phyloP scores from a whole-genome alignment of 2,329 filamentous ascomycete genomes.

The Didymella pinodella region DNA sequence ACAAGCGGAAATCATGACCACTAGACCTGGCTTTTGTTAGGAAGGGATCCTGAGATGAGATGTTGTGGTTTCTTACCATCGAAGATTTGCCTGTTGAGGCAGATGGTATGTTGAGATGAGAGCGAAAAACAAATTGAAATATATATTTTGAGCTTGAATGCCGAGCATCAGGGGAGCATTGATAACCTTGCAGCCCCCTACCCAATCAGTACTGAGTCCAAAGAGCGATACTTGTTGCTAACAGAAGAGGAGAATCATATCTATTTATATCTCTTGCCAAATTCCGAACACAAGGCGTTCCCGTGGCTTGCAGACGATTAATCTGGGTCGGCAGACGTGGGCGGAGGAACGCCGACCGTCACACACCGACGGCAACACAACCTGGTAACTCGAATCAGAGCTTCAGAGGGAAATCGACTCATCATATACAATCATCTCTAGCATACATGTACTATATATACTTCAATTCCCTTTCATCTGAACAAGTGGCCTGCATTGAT shows the following conservation, averaged over 20 bases:
- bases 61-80: conserved; percentile 1
- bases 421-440: background rate
- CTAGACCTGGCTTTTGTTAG: background rate
- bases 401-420: background rate
- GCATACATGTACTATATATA: background rate
- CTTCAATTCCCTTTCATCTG: background rate
- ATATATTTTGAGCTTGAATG: fast-evolving
- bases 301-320: no score
- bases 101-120: background rate
- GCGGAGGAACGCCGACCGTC: background rate
- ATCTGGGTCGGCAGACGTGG: no score
- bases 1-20: conserved; percentile 26
- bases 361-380: background rate
- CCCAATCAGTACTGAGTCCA: no score
- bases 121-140: fast-evolving
- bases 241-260: no score
- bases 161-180: no score
- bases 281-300: no score
- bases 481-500: background rate
- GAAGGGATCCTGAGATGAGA: no score
- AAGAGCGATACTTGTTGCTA: no score
- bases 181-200: no score
- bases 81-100: conserved; percentile 19
- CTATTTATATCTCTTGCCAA: no score
- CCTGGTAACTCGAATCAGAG: background rate